Conservation (phyloP, 1,139 yeast genomes). For the Trichomonascaceae sp. region DNA sequence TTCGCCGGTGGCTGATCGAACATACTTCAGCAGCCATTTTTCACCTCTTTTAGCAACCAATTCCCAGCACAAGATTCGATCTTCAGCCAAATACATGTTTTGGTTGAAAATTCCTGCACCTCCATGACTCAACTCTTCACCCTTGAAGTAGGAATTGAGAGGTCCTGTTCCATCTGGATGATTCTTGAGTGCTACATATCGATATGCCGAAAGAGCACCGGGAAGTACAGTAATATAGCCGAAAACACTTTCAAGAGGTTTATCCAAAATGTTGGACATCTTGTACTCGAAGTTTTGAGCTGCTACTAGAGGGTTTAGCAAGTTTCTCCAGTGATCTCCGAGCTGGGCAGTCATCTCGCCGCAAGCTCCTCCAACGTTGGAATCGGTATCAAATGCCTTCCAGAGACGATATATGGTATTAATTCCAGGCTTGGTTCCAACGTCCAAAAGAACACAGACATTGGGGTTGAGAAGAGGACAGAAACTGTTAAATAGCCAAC, state of each 20-base stretch:
- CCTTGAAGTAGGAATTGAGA: conserved; percentile 77
- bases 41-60: conserved; percentile 81
- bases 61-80: conserved; percentile 96
- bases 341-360: conserved; percentile 95
- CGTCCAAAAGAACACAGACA: conserved; percentile 78
- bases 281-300: conserved; percentile 83
- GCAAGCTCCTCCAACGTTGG: conserved; percentile 97
- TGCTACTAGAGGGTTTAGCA: conserved; percentile 80
- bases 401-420: conserved; percentile 85
- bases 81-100: conserved; percentile 96
- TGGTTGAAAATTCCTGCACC: conserved; percentile 72
- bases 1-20: conserved; percentile 89
- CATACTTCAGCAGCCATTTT: conserved; percentile 90
- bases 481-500: conserved; percentile 91
- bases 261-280: conserved; percentile 74
- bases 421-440: conserved; percentile 84
- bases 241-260: conserved; percentile 77
- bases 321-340: conserved; percentile 74
- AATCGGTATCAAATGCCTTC: conserved; percentile 94
- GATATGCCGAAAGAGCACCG: conserved; percentile 84
- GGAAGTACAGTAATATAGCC: conserved; percentile 80
- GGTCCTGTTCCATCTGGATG: conserved; percentile 94
- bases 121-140: conserved; percentile 61
- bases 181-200: conserved; percentile 80
- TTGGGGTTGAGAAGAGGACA: conserved; percentile 89